These are phyloP conservation scores for Linaria vulgaris DNA, from an alignment of 257 asterid species.

Conservation along the genomic window DNA sequence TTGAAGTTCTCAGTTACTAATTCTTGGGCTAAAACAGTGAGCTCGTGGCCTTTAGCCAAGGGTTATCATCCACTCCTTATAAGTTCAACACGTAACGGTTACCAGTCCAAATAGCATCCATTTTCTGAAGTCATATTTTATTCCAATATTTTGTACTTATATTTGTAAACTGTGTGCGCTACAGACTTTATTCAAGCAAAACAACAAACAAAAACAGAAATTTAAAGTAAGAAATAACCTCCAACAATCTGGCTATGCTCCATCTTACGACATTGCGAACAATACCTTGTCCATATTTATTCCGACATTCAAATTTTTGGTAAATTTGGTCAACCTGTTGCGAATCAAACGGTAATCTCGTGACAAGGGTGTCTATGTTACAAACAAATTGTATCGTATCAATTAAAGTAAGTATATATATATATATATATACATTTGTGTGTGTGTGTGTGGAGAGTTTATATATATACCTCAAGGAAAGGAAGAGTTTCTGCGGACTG, in stretches of 20 bases:
- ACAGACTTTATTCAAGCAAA: conserved; percentile 2
- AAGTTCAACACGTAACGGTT: background rate
- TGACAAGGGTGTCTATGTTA: background rate
- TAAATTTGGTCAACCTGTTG: conserved; percentile 71
- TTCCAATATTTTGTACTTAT: background rate
- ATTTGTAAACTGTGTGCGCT: background rate
- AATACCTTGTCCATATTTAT: conserved; percentile 44
- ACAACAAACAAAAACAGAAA: no score
- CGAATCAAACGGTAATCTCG: conserved; percentile 5
- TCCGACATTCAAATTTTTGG: conserved; percentile 78
- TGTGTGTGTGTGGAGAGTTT: no score
- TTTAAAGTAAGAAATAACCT: conserved; percentile 44
- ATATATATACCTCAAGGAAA: conserved; percentile 55
- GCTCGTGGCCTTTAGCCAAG: background rate
- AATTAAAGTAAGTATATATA: background rate
- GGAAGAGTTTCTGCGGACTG: conserved; percentile 79
- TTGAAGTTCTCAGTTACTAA: background rate
- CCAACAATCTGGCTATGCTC: conserved; percentile 70
- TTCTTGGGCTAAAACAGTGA: background rate
- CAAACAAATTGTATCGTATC: background rate
- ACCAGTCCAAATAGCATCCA: background rate
- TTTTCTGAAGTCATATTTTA: background rate
- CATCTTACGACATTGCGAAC: conserved; percentile 78
- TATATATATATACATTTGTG: no score
- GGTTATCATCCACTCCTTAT: no score